These are phyloP conservation scores for Aspergillus spinulosporus DNA, from an alignment of 2,329 filamentous ascomycete species.

Conservation along the genomic window DNA sequence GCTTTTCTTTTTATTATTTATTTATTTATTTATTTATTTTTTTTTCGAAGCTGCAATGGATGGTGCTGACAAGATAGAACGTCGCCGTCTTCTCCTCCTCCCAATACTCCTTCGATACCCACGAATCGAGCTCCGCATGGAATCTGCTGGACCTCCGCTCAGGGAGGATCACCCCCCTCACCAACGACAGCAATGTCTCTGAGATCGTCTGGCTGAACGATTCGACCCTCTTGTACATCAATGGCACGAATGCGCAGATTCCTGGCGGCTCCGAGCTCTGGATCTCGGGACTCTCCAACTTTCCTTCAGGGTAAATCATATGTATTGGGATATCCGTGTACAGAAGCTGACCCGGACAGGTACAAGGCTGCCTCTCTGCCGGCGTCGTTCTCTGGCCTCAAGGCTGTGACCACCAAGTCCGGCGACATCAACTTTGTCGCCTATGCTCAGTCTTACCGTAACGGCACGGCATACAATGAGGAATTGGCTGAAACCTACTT, in stretches of 20 bases:
- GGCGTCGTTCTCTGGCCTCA: slow-evolving; percentile 42
- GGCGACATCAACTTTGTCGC: slow-evolving; percentile 55
- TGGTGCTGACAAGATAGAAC: slow-evolving; percentile 27
- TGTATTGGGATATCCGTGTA: too few species aligned
- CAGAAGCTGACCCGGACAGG: slow-evolving; percentile 22
- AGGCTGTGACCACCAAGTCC: slow-evolving; percentile 36
- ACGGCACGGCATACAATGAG: slow-evolving; percentile 69
- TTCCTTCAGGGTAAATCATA: slow-evolving; percentile 33
- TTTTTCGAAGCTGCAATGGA: background rate
- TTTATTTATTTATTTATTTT: too few species aligned
- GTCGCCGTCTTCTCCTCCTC: slow-evolving; percentile 59
- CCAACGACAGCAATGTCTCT: slow-evolving; percentile 62
- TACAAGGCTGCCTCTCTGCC: slow-evolving; percentile 42
- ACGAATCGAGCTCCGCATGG: slow-evolving; percentile 63
- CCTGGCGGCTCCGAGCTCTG: slow-evolving; percentile 44
- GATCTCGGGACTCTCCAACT: slow-evolving; percentile 36
- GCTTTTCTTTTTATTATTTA: too few species aligned
- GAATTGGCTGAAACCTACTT: slow-evolving; percentile 59
- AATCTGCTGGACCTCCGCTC: slow-evolving; percentile 69
- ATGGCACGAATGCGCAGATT: slow-evolving; percentile 42
- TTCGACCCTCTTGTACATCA: slow-evolving; percentile 60
- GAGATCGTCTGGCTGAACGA: slow-evolving; percentile 77
- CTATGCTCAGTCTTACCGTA: slow-evolving; percentile 63
- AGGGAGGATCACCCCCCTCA: slow-evolving; percentile 65
- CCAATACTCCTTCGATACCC: slow-evolving; percentile 76